Evolutionary conservation across 2,329 filamentous ascomycete genomes (phyloP), one percentile per base, ranked within the genome.

Genomic region (Fusarium irregulare): DNA sequence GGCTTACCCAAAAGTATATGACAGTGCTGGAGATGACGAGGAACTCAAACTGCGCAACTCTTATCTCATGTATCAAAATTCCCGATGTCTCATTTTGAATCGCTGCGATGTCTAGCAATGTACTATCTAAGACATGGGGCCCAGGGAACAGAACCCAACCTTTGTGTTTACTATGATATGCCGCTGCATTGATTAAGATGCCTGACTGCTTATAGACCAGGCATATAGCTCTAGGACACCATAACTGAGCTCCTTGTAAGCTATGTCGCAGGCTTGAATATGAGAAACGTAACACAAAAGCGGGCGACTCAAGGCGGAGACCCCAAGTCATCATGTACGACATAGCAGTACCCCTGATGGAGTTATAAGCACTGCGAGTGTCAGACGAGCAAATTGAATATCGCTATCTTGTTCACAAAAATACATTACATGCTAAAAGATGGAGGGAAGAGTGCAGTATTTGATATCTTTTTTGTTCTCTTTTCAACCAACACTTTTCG

Each of bases 401-500:
- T 27, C 25, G 44, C 34, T 30, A 49, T 21, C 34, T 41, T 28
- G 42, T 18, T 34, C 16, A 32, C 21, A 46, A 51, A 20, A 50
- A 27, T n/a, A 30, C 46, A 32, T 20, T 27, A 18, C 34, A 40
- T 27, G 23, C 37, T 41, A 41, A 44, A 23, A 37, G 34, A 23
- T 44, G 25, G 7, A 27, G 10, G 14, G 21, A 34, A 23, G 37
- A 61, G 30, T 55, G 56, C n/a, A 46, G 51, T 64, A 27, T 18
- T 42, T 41, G 37, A 55, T 66, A 46, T 68, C 37, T 64, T 68
- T 49, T 60, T 65, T 20, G 55, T 63, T 64, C 23, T 64, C 49
- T 64, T 60, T 64, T 71, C 47, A 55, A 64, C 55, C 65, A 48
- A 68, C 50, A 65, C 59, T 70, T 71, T 71, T 70, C 55, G 42